These are phyloP conservation scores for Quercus tomentella DNA, from an alignment of 331 rosid genomes.

Conservation along the genomic window DNA sequence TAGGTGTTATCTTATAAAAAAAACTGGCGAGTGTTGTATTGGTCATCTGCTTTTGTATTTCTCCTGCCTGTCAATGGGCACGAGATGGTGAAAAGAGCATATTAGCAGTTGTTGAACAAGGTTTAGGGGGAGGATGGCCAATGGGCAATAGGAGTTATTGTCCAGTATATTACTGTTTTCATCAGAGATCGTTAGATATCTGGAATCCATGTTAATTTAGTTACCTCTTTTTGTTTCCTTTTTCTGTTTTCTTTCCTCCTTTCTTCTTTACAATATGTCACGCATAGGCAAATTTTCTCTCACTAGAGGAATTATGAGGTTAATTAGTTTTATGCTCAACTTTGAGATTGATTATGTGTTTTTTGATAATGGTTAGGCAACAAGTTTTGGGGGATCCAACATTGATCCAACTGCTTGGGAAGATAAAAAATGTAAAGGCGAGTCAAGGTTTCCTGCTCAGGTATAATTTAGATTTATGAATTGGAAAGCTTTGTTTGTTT, in stretches of 20 bases:
- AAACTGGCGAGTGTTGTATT: not conserved
- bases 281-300: not conserved
- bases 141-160: not conserved
- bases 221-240: not conserved
- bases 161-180: not conserved
- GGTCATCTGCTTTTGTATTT: not conserved
- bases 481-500: not conserved
- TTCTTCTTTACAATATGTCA: not conserved
- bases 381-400: constrained; percentile 98
- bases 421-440: constrained; percentile 99
- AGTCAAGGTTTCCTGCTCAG: constrained; percentile 99
- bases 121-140: not conserved
- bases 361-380: constrained; percentile 48
- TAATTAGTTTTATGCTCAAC: not conserved
- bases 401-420: constrained; percentile 99
- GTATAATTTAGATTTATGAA: constrained; percentile 35
- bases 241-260: not conserved
- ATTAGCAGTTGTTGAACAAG: not conserved
- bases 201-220: not conserved
- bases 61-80: not conserved
- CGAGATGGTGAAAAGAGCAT: not conserved
- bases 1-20: too few relatives aligned
- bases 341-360: not conserved
- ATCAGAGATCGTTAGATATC: not conserved
- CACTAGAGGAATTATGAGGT: not conserved